Percentiles rank a stretch among this genome's conserved stretches.
Evolutionary conservation across 345 rosid species (phyloP).

Genomic region (Eucalyptus cloeziana): DNA sequence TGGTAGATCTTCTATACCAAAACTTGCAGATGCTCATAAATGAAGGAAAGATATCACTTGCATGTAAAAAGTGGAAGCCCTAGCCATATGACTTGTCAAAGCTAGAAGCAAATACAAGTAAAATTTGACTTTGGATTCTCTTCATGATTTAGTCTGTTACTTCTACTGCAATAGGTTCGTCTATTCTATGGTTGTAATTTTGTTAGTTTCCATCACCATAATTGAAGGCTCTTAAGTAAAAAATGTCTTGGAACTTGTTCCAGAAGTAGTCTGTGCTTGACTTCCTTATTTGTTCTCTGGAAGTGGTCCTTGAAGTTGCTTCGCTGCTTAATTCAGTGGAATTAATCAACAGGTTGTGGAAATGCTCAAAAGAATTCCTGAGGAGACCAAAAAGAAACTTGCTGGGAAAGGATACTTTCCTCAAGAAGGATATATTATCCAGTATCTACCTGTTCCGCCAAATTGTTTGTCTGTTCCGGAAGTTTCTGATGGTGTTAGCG

Average conservation of each 20-base stretch:
- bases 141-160: background rate
- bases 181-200: background rate
- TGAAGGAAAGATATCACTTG: background rate
- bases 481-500: constrained; percentile 63
- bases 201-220: background rate
- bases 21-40: background rate
- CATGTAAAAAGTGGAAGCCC: background rate
- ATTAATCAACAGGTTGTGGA: constrained; percentile 42
- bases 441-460: constrained; percentile 84
- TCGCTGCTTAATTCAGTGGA: background rate
- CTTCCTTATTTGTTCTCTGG: background rate
- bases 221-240: background rate
- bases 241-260: background rate
- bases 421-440: constrained; percentile 81
- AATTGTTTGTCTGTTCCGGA: constrained; percentile 93
- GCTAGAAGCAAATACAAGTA: background rate
- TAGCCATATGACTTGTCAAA: background rate
- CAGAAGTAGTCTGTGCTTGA: background rate
- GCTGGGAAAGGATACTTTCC: constrained; percentile 72
- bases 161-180: background rate
- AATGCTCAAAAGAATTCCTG: constrained; percentile 63
- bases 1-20: background rate
- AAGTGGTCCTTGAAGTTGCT: background rate
- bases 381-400: constrained; percentile 63
- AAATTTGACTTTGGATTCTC: background rate